Conservation (phyloP, 192 early-diverging fungal species). For the Phlyctochytrium bullatum region DNA sequence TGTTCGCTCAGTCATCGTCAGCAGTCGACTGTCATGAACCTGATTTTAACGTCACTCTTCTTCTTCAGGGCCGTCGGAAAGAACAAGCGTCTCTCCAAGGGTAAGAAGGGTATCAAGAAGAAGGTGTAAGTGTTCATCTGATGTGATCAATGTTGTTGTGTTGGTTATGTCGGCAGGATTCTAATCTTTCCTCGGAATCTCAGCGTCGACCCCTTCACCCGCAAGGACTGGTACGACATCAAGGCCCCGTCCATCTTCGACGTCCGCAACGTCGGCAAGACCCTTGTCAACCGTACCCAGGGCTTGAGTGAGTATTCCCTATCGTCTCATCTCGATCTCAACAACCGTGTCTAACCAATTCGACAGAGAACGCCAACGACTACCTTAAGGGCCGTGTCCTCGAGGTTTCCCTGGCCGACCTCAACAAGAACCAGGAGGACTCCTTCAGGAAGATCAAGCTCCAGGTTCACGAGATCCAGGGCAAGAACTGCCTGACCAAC, state of each 20-base stretch:
- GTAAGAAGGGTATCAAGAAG: slow-evolving; percentile 99
- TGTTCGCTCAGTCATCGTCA: no score
- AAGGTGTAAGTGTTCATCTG: slow-evolving; percentile 76
- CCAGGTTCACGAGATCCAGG: slow-evolving; percentile 94
- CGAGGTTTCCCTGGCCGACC: slow-evolving; percentile 94
- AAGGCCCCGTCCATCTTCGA: slow-evolving; percentile 97
- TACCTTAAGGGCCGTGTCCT: slow-evolving; percentile 94
- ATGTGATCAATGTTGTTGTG: not conserved
- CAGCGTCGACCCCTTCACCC: slow-evolving; percentile 98
- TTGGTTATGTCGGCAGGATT: not conserved
- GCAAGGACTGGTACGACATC: slow-evolving; percentile 99
- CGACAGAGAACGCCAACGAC: slow-evolving; percentile 85
- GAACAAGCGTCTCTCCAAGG: slow-evolving; percentile 96
- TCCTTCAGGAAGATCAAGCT: slow-evolving; percentile 98
- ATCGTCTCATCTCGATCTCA: not conserved
- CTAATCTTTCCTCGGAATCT: not conserved
- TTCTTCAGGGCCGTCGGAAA: slow-evolving; percentile 70
- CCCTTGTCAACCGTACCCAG: slow-evolving; percentile 99
- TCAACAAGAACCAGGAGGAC: slow-evolving; percentile 85
- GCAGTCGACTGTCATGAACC: no score
- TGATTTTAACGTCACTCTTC: not conserved
- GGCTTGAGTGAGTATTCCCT: slow-evolving; percentile 79
- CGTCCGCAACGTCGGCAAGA: slow-evolving; percentile 94
- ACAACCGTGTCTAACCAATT: not conserved
- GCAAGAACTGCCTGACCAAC: slow-evolving; percentile 99